Conservation (phyloP, 345 rosid genomes). For the Erodium maritimum region DNA sequence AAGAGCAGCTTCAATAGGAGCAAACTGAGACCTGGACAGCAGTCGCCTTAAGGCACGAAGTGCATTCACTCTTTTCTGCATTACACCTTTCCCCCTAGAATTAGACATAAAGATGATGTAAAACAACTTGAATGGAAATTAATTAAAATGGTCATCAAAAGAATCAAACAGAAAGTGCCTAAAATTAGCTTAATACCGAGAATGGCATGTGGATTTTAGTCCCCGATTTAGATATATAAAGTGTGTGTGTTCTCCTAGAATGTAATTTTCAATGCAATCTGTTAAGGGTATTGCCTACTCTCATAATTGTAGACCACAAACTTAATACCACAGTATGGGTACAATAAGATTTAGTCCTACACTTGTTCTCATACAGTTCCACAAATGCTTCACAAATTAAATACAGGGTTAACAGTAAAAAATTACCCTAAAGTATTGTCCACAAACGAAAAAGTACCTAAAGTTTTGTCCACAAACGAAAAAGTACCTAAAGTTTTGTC, state of each 20-base stretch:
- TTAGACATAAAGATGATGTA: slow-evolving; percentile 5
- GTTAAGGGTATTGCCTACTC: background rate
- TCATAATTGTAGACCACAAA: background rate
- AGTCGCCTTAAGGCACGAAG: slow-evolving; percentile 82
- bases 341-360: background rate
- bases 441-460: too few relatives aligned
- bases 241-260: too few relatives aligned
- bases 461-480: too few relatives aligned
- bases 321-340: background rate
- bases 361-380: background rate
- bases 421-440: too few relatives aligned
- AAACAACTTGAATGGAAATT: slow-evolving; percentile 3
- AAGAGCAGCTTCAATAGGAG: slow-evolving; percentile 75
- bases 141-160: background rate
- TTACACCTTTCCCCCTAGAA: slow-evolving; percentile 72
- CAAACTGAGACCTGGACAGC: slow-evolving; percentile 69
- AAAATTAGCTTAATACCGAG: too few relatives aligned
- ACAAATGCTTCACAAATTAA: background rate
- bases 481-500: too few relatives aligned
- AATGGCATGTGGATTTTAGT: too few relatives aligned
- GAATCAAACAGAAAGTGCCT: too few relatives aligned
- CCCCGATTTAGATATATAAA: too few relatives aligned
- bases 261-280: background rate
- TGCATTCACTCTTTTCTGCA: slow-evolving; percentile 72
- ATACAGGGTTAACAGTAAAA: too few relatives aligned